phyloP scores from a whole-genome alignment of 371 early-diverging fungal species.

The Mortierella sp. region DNA sequence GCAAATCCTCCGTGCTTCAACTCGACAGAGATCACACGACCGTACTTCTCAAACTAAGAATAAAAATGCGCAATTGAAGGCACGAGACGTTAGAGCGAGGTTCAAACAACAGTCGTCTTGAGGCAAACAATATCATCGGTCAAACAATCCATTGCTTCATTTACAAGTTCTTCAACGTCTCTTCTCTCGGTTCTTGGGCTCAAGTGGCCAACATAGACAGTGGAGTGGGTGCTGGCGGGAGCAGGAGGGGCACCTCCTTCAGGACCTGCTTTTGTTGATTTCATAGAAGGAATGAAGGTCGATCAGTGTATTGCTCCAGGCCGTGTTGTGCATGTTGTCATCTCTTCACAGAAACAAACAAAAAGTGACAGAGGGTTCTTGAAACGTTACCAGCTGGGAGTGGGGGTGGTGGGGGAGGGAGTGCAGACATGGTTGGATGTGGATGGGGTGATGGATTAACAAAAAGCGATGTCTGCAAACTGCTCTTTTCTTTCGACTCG shows the following conservation, averaged over 20 bases:
- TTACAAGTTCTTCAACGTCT: slow-evolving; percentile 60
- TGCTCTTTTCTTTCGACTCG: no score
- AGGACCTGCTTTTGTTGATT: slow-evolving; percentile 22
- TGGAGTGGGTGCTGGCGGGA: slow-evolving; percentile 32
- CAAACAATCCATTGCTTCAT: neutral
- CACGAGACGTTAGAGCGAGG: neutral
- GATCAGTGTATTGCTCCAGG: neutral
- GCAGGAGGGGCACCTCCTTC: slow-evolving; percentile 39
- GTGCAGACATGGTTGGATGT: slow-evolving; percentile 27
- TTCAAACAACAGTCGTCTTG: neutral
- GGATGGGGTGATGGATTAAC: neutral
- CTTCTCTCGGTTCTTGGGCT: slow-evolving; percentile 59
- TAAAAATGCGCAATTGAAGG: neutral
- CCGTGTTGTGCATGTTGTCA: neutral
- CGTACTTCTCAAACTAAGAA: slow-evolving; percentile 58
- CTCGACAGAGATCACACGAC: slow-evolving; percentile 59
- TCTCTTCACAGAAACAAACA: neutral
- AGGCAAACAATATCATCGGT: neutral
- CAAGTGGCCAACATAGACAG: slow-evolving; percentile 60
- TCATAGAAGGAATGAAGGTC: neutral
- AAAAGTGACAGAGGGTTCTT: neutral
- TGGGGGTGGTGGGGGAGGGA: slow-evolving; percentile 52
- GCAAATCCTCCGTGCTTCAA: slow-evolving; percentile 64
- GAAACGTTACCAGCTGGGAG: slow-evolving; percentile 39
- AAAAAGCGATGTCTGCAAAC: no score